Conservation (phyloP, 768 basidiomycete genomes). For the Strobilomyces dryophilus region DNA sequence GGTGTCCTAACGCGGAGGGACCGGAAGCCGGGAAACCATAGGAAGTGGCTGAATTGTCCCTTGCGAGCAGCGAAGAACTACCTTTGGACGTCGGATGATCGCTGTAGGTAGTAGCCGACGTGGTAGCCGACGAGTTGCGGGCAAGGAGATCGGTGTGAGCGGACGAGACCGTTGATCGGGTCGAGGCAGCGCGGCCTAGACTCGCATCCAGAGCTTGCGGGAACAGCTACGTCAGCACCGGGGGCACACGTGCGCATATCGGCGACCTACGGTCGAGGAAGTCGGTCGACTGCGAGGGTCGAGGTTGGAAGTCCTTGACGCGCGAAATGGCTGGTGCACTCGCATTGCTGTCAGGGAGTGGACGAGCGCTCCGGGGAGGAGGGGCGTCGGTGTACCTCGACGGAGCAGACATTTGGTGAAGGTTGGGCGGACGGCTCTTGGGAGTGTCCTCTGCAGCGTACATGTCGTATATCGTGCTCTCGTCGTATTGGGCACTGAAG, state of each 20-base stretch:
- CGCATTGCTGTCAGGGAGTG: conserved; percentile 11
- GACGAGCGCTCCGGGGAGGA: conserved; percentile 8
- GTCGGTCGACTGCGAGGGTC: conserved; percentile 18
- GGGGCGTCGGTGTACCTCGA: conserved; percentile 18
- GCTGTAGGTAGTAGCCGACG: conserved; percentile 22
- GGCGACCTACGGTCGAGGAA: conserved; percentile 21
- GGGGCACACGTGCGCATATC: background rate
- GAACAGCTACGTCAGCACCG: conserved; percentile 2
- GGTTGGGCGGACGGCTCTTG: conserved; percentile 17
- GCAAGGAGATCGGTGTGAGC: conserved; percentile 21
- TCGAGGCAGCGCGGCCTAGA: conserved; percentile 27
- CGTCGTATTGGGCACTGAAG: conserved; percentile 19
- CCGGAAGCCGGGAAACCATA: conserved; percentile 18
- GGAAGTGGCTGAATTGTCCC: conserved; percentile 16
- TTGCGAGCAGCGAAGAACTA: conserved; percentile 11
- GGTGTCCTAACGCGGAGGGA: conserved; percentile 21
- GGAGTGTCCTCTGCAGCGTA: conserved; percentile 18
- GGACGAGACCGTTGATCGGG: conserved; percentile 28
- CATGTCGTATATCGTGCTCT: conserved; percentile 20
- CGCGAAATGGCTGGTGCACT: conserved; percentile 13
- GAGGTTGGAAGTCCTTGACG: conserved; percentile 18
- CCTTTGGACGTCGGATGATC: conserved; percentile 16
- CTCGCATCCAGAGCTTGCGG: conserved; percentile 15
- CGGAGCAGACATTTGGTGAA: conserved; percentile 19
- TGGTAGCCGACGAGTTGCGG: conserved; percentile 25